A percentile compares a stretch with the other conserved stretches of the same genome.
Evolutionary conservation across 2,329 filamentous ascomycete species (phyloP).

Genomic region (Lasiodiplodia hormozganensis): DNA sequence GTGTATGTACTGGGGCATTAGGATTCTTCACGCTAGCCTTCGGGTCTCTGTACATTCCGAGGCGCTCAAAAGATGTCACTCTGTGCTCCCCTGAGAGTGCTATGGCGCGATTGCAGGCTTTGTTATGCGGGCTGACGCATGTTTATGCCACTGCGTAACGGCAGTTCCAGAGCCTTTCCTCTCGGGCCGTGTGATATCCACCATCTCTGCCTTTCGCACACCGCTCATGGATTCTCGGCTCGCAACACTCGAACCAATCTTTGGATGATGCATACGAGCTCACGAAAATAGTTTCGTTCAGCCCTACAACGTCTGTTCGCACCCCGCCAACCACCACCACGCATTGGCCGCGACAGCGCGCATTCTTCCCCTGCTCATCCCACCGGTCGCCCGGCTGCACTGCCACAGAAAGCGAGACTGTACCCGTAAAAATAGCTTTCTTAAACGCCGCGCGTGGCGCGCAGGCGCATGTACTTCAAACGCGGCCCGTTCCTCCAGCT

Average conservation of each 20-base stretch:
- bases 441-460: not conserved
- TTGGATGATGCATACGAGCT: slow-evolving; percentile 7
- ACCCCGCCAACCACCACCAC: not conserved
- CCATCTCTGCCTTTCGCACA: not conserved
- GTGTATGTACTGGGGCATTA: too few relatives aligned
- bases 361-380: not conserved
- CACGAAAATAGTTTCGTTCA: not conserved
- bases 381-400: not conserved
- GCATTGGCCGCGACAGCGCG: not conserved
- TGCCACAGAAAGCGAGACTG: slow-evolving; percentile 22
- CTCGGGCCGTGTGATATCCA: not conserved
- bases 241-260: not conserved
- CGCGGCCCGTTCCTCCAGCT: slow-evolving; percentile 10
- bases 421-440: not conserved
- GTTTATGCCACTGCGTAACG: not conserved
- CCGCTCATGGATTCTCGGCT: not conserved
- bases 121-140: too few relatives aligned
- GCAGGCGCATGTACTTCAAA: slow-evolving; percentile 3
- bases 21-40: too few relatives aligned
- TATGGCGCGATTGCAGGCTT: too few relatives aligned
- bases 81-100: too few relatives aligned
- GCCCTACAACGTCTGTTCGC: not conserved
- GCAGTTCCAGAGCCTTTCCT: not conserved
- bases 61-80: too few relatives aligned
- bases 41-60: too few relatives aligned